These are phyloP conservation scores for Pichia kluyveri DNA, from an alignment of 805 yeast genomes.

Conservation along the genomic window DNA sequence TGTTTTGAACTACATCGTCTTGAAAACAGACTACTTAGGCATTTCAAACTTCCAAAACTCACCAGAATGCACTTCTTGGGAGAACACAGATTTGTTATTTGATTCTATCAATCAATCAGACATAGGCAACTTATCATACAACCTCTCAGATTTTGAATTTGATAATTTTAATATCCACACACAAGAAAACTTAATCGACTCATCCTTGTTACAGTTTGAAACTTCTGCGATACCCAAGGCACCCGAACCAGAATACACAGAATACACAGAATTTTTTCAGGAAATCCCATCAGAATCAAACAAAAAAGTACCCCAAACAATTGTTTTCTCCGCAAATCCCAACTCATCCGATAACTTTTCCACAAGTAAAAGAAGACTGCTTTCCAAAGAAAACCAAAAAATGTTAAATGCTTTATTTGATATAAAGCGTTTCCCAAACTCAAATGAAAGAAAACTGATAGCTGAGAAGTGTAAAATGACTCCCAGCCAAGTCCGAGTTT, in stretches of 20 bases:
- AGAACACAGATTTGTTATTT: too few species aligned
- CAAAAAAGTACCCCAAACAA: too few species aligned
- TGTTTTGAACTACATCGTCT: neutral
- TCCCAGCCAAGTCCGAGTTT: slow-evolving; percentile 9
- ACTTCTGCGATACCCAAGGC: too few species aligned
- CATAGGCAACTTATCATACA: too few species aligned
- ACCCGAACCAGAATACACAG: too few species aligned
- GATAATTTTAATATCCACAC: too few species aligned
- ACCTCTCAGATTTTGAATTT: too few species aligned
- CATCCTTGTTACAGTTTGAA: neutral
- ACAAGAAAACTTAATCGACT: too few species aligned
- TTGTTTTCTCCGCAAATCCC: too few species aligned
- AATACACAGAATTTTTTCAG: too few species aligned
- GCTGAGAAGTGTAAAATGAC: slow-evolving; percentile 8
- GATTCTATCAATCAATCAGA: too few species aligned
- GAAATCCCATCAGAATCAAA: too few species aligned
- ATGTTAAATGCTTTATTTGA: slow-evolving; percentile 6
- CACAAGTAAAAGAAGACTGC: neutral
- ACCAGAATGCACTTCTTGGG: neutral
- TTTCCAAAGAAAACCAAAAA: slow-evolving; percentile 1
- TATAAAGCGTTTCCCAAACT: slow-evolving; percentile 7
- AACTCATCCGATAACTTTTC: neutral
- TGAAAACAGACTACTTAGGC: neutral
- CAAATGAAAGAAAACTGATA: slow-evolving; percentile 8
- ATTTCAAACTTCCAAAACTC: neutral